Evolutionary conservation across 768 basidiomycete species (phyloP).

Genomic region (Sporobolomyces phaffii): DNA sequence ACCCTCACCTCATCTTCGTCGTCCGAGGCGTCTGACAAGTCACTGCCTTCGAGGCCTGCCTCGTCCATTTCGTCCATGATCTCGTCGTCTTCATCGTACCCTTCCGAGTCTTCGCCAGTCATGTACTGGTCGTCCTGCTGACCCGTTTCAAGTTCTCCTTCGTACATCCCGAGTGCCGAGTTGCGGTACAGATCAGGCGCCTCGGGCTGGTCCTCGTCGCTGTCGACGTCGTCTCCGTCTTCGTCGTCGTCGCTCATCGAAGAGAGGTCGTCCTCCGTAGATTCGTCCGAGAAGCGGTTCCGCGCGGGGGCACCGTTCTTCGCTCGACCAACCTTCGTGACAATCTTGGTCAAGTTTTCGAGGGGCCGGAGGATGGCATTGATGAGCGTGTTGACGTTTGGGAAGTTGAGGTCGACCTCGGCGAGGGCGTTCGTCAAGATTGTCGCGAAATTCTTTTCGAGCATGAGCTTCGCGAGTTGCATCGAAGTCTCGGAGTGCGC

Average conservation of each 20-base stretch:
- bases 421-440: constrained; percentile 78
- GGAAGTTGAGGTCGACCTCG: constrained; percentile 93
- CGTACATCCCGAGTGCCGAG: constrained; percentile 84
- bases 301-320: constrained; percentile 39
- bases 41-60: constrained; percentile 10
- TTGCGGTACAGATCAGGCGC: constrained; percentile 92
- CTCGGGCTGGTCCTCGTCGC: constrained; percentile 62
- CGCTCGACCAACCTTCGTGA: constrained; percentile 93
- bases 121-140: constrained; percentile 41
- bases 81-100: constrained; percentile 40
- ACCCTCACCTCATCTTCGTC: constrained; percentile 15
- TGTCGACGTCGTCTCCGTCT: constrained; percentile 54
- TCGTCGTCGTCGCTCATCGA: constrained; percentile 46
- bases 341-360: constrained; percentile 83
- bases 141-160: constrained; percentile 45
- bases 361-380: constrained; percentile 79
- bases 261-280: constrained; percentile 50
- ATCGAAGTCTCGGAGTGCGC: constrained; percentile 65
- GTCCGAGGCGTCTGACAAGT: constrained; percentile 31
- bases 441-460: constrained; percentile 93
- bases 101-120: constrained; percentile 38
- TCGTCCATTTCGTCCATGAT: constrained; percentile 39
- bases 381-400: constrained; percentile 78
- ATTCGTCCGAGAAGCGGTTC: constrained; percentile 50
- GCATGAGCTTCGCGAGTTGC: constrained; percentile 93